Evolutionary conservation across 805 yeast species (phyloP).

Genomic region (Metschnikowia chrysomelidarum): DNA sequence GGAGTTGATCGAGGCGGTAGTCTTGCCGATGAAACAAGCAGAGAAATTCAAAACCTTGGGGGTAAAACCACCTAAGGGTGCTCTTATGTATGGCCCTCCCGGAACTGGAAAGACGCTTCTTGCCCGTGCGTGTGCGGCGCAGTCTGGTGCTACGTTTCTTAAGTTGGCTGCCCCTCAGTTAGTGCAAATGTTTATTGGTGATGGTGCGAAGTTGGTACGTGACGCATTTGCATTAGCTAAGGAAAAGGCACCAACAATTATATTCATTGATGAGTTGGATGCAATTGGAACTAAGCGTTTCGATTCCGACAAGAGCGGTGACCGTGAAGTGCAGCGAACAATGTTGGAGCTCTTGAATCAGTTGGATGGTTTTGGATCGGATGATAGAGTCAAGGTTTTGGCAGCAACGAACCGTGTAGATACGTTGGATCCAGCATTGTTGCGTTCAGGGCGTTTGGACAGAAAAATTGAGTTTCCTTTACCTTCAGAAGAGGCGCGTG

Average conservation of each 20-base stretch:
- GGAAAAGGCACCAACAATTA: slow-evolving; percentile 23
- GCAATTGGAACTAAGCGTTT: slow-evolving; percentile 24
- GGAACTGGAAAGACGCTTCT: slow-evolving; percentile 24
- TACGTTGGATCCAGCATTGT: slow-evolving; percentile 23
- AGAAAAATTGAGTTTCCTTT: slow-evolving; percentile 75
- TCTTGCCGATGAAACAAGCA: slow-evolving; percentile 24
- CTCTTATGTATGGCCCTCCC: slow-evolving; percentile 25
- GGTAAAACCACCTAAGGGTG: slow-evolving; percentile 23
- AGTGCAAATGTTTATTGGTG: slow-evolving; percentile 24
- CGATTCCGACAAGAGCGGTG: slow-evolving; percentile 22
- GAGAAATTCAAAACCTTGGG: slow-evolving; percentile 23
- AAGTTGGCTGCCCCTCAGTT: slow-evolving; percentile 24
- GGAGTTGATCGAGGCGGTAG: slow-evolving; percentile 24
- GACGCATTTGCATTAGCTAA: slow-evolving; percentile 24
- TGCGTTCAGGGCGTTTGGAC: slow-evolving; percentile 24
- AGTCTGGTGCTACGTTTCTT: slow-evolving; percentile 22
- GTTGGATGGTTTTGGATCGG: slow-evolving; percentile 22
- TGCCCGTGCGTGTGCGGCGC: slow-evolving; percentile 24
- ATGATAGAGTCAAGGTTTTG: slow-evolving; percentile 44
- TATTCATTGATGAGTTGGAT: slow-evolving; percentile 23
- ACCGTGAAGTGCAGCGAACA: slow-evolving; percentile 24
- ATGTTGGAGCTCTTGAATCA: slow-evolving; percentile 24
- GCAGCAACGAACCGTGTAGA: slow-evolving; percentile 24
- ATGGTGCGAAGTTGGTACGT: slow-evolving; percentile 23
- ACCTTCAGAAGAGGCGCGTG: slow-evolving; percentile 97